These are phyloP conservation scores for Fusarium sp. DNA, from an alignment of 2,329 filamentous ascomycete species.

Conservation along the genomic window DNA sequence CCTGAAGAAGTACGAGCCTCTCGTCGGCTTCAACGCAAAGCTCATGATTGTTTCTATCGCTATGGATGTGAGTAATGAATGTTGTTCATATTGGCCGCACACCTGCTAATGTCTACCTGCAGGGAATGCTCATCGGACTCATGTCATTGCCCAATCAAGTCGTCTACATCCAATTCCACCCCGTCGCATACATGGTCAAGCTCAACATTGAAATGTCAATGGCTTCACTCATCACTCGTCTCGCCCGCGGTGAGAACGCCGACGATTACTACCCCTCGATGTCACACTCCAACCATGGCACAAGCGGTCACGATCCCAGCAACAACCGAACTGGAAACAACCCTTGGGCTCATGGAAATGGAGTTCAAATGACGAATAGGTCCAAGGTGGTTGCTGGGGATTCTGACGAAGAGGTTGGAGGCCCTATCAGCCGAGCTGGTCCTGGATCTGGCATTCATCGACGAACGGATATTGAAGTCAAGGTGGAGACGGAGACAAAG, in stretches of 20 bases:
- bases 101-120: accelerated
- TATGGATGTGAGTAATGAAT: slow-evolving; percentile 56
- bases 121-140: slow-evolving; percentile 47
- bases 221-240: slow-evolving; percentile 62
- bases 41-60: slow-evolving; percentile 61
- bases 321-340: slow-evolving; percentile 12
- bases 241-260: slow-evolving; percentile 38
- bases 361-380: slow-evolving; percentile 28
- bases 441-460: slow-evolving; percentile 32
- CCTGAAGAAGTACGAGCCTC: slow-evolving; percentile 61
- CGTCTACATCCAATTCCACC: slow-evolving; percentile 63
- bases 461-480: slow-evolving; percentile 39
- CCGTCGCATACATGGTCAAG: slow-evolving; percentile 64
- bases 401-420: slow-evolving; percentile 28
- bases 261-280: slow-evolving; percentile 37
- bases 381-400: slow-evolving; percentile 38
- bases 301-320: background rate
- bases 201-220: slow-evolving; percentile 67
- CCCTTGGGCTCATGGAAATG: slow-evolving; percentile 26
- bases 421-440: background rate
- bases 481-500: slow-evolving; percentile 24
- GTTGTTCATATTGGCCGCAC: accelerated
- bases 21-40: slow-evolving; percentile 62
- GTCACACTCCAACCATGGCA: slow-evolving; percentile 32
- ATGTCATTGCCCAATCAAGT: slow-evolving; percentile 50